Evolutionary conservation across 2,329 filamentous ascomycete genomes (phyloP).

Genomic region (Falciphora oryzae): DNA sequence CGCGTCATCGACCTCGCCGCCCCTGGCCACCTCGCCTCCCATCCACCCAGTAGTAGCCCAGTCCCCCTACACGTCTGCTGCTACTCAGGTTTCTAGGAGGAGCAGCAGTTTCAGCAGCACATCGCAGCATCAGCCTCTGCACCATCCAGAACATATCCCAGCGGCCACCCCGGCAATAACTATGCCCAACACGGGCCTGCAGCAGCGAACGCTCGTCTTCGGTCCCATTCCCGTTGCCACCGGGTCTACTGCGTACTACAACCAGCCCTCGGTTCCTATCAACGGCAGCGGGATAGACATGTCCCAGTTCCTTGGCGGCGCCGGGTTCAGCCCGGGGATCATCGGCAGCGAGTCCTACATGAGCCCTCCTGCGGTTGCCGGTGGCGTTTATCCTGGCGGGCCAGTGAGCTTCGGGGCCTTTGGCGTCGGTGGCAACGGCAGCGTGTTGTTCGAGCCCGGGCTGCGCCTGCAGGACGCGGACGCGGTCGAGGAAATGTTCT

Average conservation of each 20-base stretch:
- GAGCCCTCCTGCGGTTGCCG: too few relatives aligned
- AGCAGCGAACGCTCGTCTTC: not conserved
- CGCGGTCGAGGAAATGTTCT: conserved; percentile 17
- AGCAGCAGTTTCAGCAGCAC: not conserved
- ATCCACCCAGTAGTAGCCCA: not conserved
- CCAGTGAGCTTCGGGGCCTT: not conserved
- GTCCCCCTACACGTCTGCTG: not conserved
- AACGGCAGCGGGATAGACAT: not conserved
- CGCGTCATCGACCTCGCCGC: not conserved
- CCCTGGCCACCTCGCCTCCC: not conserved
- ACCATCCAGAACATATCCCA: not conserved
- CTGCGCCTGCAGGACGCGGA: conserved; percentile 15
- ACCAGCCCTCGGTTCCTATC: not conserved
- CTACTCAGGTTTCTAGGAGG: not conserved
- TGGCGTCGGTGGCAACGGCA: not conserved
- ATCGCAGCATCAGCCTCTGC: not conserved
- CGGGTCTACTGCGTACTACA: not conserved
- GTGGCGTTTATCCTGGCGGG: too few relatives aligned
- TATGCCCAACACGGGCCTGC: not conserved
- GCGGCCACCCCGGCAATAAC: not conserved
- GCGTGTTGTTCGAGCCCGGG: not conserved
- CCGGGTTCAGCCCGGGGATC: not conserved
- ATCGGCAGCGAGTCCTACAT: not conserved
- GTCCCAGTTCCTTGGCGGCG: not conserved
- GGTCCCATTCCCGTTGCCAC: conserved; percentile 1